Evolutionary conservation across 345 rosid species (phyloP).

Genomic region (Trapa incisa): DNA sequence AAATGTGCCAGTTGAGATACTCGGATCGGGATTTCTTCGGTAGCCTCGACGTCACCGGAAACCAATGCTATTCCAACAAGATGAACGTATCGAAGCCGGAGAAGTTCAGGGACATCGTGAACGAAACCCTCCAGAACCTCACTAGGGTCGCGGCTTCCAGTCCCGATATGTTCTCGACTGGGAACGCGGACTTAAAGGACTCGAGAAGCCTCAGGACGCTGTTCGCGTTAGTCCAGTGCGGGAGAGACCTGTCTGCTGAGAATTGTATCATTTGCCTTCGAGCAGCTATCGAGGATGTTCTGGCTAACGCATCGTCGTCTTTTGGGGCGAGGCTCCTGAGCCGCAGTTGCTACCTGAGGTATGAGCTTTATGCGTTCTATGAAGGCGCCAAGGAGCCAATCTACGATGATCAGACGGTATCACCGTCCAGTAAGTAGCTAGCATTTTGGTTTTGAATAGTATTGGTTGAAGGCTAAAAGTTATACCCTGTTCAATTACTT

Average conservation of each 20-base stretch:
- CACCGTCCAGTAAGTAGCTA: background rate
- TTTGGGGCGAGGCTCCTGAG: slow-evolving; percentile 3
- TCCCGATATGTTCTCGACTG: slow-evolving; percentile 19
- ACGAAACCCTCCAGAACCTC: slow-evolving; percentile 4
- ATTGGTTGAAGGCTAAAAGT: no score
- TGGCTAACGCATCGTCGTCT: background rate
- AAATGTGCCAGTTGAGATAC: slow-evolving; percentile 27
- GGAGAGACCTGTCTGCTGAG: slow-evolving; percentile 14
- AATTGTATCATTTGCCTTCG: slow-evolving; percentile 16
- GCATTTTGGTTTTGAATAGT: no score
- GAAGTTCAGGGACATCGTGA: slow-evolving; percentile 5
- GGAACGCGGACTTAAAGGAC: slow-evolving; percentile 7
- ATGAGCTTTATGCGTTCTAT: slow-evolving; percentile 1
- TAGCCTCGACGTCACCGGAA: slow-evolving; percentile 14
- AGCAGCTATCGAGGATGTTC: slow-evolving; percentile 16
- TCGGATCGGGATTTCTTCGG: slow-evolving; percentile 12
- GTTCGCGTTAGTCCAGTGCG: slow-evolving; percentile 29
- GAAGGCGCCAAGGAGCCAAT: fast-evolving
- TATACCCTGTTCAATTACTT: no score
- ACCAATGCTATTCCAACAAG: background rate
- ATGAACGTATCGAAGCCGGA: slow-evolving; percentile 4
- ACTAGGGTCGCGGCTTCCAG: slow-evolving; percentile 9
- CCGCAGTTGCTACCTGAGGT: slow-evolving; percentile 9
- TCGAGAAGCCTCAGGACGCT: slow-evolving; percentile 4
- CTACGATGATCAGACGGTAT: background rate